Base-by-base conservation (phyloP, 495 filamentous ascomycete genomes). In the Trichoderma virens region DNA sequence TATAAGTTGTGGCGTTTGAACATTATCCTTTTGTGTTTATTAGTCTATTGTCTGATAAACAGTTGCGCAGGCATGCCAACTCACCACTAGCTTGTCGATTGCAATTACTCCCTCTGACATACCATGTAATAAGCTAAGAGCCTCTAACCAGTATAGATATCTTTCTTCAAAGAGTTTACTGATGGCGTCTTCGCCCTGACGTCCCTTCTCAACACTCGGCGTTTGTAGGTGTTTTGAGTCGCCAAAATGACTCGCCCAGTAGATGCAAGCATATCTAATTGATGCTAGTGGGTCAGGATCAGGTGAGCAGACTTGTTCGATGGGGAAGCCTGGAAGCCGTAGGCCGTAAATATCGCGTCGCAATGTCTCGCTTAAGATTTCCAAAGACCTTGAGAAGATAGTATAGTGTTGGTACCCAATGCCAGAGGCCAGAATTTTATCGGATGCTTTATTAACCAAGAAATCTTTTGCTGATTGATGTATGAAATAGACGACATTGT, bases 391-490 rank as follows among this genome's bases (percentile, higher is more conserved):
- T 14, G 65, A 69, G 62, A 74, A 71, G 31, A 79, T 74, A 1
- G 18, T 45, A 23, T 68, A 31, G 61, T 79, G 77, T 32, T 59
- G 31, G 25, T 65, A 31, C 23, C 45, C 64, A 43, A 64, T 16
- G 35, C 68, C 66, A 35, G 43, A 39, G 34, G 67, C 67, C 51
- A 70, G 70, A 32, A 74, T 61, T 28, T 62, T 38, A 45, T 60
- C 18, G 5, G 14, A 1, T n/a, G 32, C 61, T 16, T 56, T 28
- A 23, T 41, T 30, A 13, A 62, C 18, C 2, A 80, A 62, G 65
- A 70, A 79, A 35, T 80, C 77, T 38, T 75, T 76, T 11, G 70
- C 78, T 11, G 79, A 81, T 66, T 79, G 76, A 67, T 81, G 75
- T 16, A 81, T 66, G n/a, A 79, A 70, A 35, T 65, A 68, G 34